A percentile compares a stretch with the other conserved stretches of the same genome.
Evolutionary conservation across 345 rosid genomes (phyloP).

Genomic region (Salix caprea): DNA sequence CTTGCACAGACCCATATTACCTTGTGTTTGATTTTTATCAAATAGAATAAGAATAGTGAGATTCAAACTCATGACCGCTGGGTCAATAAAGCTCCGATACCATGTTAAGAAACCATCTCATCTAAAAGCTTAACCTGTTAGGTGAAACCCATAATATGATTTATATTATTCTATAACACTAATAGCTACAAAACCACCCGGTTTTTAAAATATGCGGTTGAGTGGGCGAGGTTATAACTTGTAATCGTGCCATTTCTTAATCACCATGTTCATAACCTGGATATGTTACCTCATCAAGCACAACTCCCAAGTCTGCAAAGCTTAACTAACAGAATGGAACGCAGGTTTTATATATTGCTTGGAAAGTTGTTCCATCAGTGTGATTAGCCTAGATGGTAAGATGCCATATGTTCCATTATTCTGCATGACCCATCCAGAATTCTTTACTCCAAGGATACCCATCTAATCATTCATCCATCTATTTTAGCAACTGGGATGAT

Average conservation of each 20-base stretch:
- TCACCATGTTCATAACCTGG: too few relatives aligned
- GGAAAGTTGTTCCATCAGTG: not conserved
- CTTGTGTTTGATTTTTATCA: too few relatives aligned
- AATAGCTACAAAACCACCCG: not conserved
- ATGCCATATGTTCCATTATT: not conserved
- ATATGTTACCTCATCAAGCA: not conserved
- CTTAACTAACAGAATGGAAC: not conserved
- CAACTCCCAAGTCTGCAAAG: not conserved
- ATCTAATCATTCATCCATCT: not conserved
- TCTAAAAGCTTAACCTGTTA: too few relatives aligned
- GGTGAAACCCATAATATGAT: fast-evolving
- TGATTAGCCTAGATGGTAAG: not conserved
- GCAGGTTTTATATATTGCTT: not conserved
- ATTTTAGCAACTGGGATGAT: not conserved
- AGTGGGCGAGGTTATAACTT: not conserved
- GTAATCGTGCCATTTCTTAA: not conserved
- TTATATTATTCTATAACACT: too few relatives aligned
- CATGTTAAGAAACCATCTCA: too few relatives aligned
- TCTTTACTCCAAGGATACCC: not conserved
- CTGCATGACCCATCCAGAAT: not conserved
- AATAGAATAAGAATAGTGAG: fast-evolving
- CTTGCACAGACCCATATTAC: fast-evolving
- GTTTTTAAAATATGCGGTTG: not conserved
- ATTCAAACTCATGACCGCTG: too few relatives aligned
- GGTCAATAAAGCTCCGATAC: fast-evolving